Evolutionary conservation across 352 stramenopile genomes (phyloP).

Genomic region (Albugo laibachii): DNA sequence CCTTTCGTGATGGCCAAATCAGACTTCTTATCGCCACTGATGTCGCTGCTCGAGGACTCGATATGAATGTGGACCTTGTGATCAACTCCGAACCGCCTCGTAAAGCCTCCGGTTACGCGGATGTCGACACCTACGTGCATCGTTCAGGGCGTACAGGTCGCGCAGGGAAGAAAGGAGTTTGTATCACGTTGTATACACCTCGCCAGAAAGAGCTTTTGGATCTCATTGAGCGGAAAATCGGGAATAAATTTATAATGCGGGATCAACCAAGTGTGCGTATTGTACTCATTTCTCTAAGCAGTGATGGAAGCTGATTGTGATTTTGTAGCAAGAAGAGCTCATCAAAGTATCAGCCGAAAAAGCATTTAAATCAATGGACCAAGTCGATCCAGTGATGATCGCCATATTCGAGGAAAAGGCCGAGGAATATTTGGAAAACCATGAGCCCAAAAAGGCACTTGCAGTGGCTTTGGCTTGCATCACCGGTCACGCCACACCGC

Average conservation of each 20-base stretch:
- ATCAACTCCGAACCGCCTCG: conserved; percentile 88
- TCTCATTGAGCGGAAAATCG: conserved; percentile 74
- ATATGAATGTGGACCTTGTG: conserved; percentile 95
- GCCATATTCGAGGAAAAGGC: conserved; percentile 56
- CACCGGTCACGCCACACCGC: conserved; percentile 76
- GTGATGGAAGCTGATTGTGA: background rate
- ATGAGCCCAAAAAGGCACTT: conserved; percentile 42
- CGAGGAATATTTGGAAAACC: conserved; percentile 31
- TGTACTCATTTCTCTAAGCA: background rate
- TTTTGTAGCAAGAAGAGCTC: conserved; percentile 63
- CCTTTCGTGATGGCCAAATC: conserved; percentile 89
- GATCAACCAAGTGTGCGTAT: conserved; percentile 37
- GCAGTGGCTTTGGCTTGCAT: conserved; percentile 74
- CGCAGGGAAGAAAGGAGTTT: conserved; percentile 90
- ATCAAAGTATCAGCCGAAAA: conserved; percentile 69
- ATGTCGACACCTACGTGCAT: conserved; percentile 97
- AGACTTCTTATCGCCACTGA: conserved; percentile 93
- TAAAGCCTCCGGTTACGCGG: conserved; percentile 61
- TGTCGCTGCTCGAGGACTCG: conserved; percentile 90
- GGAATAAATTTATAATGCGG: conserved; percentile 80
- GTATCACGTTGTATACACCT: conserved; percentile 90
- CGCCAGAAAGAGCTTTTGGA: conserved; percentile 54
- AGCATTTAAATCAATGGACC: conserved; percentile 66
- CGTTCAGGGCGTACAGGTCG: conserved; percentile 92
- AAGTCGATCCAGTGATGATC: conserved; percentile 53